These are phyloP conservation scores for Pilasporangium apinafurcum DNA, from an alignment of 352 stramenopile species.

Conservation along the genomic window DNA sequence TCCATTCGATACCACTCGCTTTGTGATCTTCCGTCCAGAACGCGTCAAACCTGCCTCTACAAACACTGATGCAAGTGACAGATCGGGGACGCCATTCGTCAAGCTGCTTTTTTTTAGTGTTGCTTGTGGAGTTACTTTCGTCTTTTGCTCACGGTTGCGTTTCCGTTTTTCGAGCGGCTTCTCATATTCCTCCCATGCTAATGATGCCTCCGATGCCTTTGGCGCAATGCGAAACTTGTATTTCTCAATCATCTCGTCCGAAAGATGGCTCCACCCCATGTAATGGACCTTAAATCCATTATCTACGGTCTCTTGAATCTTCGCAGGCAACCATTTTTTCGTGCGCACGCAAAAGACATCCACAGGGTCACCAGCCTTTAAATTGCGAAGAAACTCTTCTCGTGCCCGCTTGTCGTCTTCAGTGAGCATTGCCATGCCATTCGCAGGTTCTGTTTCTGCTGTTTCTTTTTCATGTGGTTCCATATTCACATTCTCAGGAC, in stretches of 20 bases:
- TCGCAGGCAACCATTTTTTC: slow-evolving; percentile 53
- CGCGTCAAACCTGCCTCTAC: slow-evolving; percentile 55
- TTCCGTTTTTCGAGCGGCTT: slow-evolving; percentile 35
- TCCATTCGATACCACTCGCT: slow-evolving; percentile 36
- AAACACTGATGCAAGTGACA: slow-evolving; percentile 23
- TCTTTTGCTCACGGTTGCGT: slow-evolving; percentile 3
- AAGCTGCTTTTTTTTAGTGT: neutral
- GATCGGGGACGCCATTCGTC: neutral
- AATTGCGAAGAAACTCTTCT: slow-evolving; percentile 19
- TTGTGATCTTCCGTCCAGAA: slow-evolving; percentile 61
- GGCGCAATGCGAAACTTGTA: slow-evolving; percentile 33
- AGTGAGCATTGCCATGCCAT: too few relatives aligned
- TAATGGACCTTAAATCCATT: slow-evolving; percentile 41
- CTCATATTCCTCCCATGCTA: slow-evolving; percentile 37
- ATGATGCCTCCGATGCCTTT: slow-evolving; percentile 18
- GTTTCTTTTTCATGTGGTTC: too few relatives aligned
- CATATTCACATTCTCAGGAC: too few relatives aligned
- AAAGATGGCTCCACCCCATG: slow-evolving; percentile 58
- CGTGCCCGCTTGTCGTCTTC: slow-evolving; percentile 12
- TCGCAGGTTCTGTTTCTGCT: too few relatives aligned
- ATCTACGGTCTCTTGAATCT: slow-evolving; percentile 29
- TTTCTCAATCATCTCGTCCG: slow-evolving; percentile 38
- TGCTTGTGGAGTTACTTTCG: too few relatives aligned
- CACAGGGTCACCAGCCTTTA: slow-evolving; percentile 33
- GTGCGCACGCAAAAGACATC: slow-evolving; percentile 51